These are phyloP conservation scores for Penicillium cataractarum DNA, from an alignment of 495 filamentous ascomycete species.

Conservation along the genomic window DNA sequence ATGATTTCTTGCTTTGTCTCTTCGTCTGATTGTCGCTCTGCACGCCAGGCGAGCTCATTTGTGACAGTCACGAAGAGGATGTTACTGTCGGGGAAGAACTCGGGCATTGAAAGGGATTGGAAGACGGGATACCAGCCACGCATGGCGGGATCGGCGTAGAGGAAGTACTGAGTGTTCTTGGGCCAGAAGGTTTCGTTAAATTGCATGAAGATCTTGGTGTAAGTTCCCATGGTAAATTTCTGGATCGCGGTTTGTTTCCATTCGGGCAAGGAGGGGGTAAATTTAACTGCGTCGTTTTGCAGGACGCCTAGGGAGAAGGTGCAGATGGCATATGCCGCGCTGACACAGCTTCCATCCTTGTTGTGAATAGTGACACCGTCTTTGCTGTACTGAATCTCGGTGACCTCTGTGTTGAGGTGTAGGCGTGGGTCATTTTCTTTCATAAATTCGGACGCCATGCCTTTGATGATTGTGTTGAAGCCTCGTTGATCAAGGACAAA, in stretches of 20 bases:
- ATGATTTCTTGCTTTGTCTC: constrained; percentile 63
- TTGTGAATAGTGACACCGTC: constrained; percentile 60
- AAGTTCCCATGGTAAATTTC: constrained; percentile 72
- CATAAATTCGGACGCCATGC: constrained; percentile 64
- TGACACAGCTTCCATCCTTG: constrained; percentile 58
- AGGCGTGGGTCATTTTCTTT: constrained; percentile 59
- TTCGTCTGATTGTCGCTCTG: constrained; percentile 64
- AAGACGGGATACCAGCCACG: constrained; percentile 73
- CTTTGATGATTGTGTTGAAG: constrained; percentile 63
- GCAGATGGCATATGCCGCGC: constrained; percentile 60
- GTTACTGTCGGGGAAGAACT: constrained; percentile 64
- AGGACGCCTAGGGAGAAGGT: constrained; percentile 71
- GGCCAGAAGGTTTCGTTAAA: constrained; percentile 76
- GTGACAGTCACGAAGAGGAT: constrained; percentile 73
- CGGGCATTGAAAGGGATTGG: constrained; percentile 63
- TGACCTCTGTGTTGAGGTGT: constrained; percentile 59
- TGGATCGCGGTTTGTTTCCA: constrained; percentile 71
- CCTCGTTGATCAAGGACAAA: constrained; percentile 68
- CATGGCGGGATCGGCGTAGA: constrained; percentile 66
- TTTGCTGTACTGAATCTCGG: constrained; percentile 43
- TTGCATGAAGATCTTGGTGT: constrained; percentile 79
- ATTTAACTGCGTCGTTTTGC: constrained; percentile 63
- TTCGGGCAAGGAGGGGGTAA: constrained; percentile 61
- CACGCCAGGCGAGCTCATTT: constrained; percentile 59
- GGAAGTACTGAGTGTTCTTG: constrained; percentile 64